Evolutionary conservation across 2,329 filamentous ascomycete species (phyloP).

Genomic region (Graphilbum sp.): DNA sequence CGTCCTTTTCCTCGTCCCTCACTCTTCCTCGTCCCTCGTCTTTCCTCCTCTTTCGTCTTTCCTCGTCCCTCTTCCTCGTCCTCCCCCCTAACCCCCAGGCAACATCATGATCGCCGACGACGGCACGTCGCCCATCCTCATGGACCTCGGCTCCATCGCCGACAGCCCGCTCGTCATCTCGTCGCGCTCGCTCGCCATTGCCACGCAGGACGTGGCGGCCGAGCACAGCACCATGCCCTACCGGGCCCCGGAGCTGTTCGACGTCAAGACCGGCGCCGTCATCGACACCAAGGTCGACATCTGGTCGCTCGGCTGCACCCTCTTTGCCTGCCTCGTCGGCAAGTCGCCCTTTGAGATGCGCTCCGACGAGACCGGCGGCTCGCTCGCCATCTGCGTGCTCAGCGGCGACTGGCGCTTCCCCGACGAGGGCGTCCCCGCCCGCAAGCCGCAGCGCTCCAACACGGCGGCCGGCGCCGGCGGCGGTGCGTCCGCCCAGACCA

Average conservation of each 20-base stretch:
- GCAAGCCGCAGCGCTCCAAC: constrained; percentile 16
- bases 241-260: constrained; percentile 91
- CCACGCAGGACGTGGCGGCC: constrained; percentile 84
- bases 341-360: constrained; percentile 95
- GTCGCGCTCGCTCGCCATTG: constrained; percentile 74
- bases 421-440: constrained; percentile 41
- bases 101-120: constrained; percentile 98
- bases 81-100: constrained; percentile 23
- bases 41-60: not conserved
- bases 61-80: not conserved
- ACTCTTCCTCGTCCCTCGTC: not conserved
- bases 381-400: constrained; percentile 77
- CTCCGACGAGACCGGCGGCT: constrained; percentile 89
- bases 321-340: constrained; percentile 90
- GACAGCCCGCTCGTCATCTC: constrained; percentile 80
- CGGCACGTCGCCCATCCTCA: constrained; percentile 76
- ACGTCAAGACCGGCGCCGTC: constrained; percentile 82
- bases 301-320: constrained; percentile 93
- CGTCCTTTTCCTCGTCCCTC: constrained; percentile 1
- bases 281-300: constrained; percentile 97
- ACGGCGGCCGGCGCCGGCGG: constrained; percentile 12
- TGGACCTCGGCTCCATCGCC: constrained; percentile 89
- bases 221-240: constrained; percentile 99
- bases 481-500: constrained; percentile 13
- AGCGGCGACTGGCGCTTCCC: constrained; percentile 95